Percentiles rank a stretch among this genome's conserved stretches.
phyloP scores from a whole-genome alignment of 441 rosid genomes.

The Aleurites moluccanus region DNA sequence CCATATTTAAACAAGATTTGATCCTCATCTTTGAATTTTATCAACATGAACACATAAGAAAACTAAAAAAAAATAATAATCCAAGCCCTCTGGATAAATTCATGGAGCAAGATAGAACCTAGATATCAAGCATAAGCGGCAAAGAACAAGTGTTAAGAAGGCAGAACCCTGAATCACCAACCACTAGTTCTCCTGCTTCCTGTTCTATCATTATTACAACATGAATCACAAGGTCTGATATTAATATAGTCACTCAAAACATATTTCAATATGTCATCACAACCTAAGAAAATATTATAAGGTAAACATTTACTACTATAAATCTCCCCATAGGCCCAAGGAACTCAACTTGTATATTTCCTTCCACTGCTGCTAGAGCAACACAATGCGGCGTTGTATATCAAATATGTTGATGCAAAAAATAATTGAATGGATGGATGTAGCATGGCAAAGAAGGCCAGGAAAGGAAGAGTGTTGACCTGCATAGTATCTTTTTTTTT shows the following conservation, averaged over 20 bases:
- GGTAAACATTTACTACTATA: background rate
- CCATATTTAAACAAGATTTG: background rate
- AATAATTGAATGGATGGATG: background rate
- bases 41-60: too few relatives aligned
- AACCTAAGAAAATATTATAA: background rate
- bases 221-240: slow-evolving; percentile 5
- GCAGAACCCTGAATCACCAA: slow-evolving; percentile 1
- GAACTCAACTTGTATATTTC: background rate
- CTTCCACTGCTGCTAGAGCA: background rate
- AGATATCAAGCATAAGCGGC: background rate
- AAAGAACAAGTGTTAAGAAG: background rate
- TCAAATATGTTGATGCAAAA: background rate
- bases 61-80: too few relatives aligned
- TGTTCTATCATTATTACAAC: slow-evolving; percentile 2
- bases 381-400: background rate
- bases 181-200: background rate
- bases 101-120: background rate
- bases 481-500: too few relatives aligned
- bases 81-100: too few relatives aligned
- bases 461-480: background rate
- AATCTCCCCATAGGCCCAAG: background rate
- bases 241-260: background rate
- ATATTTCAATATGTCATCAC: background rate
- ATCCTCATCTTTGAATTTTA: too few relatives aligned
- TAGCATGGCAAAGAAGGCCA: background rate